phyloP scores from a whole-genome alignment of 306 rosid species.

The Gastrolobium villosum region DNA sequence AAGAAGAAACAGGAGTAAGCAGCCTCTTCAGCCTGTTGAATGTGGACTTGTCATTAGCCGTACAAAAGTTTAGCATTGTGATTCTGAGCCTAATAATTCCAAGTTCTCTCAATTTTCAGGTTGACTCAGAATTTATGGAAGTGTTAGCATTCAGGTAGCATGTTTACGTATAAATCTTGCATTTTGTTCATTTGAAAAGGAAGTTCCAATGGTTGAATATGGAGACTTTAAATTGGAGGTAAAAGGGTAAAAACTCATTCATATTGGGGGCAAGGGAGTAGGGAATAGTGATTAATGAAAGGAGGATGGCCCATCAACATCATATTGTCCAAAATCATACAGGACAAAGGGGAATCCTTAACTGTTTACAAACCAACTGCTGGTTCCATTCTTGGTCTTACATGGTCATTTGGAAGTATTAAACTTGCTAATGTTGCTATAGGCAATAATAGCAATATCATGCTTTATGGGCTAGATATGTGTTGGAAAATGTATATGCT shows the following conservation, averaged over 20 bases:
- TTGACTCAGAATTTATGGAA: conserved; percentile 85
- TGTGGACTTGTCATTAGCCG: conserved; percentile 11
- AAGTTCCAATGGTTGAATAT: conserved; percentile 14
- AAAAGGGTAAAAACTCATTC: conserved; percentile 11
- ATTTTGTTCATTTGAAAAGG: conserved; percentile 1
- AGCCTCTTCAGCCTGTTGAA: conserved; percentile 24
- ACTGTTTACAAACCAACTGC: neutral
- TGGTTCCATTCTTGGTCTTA: conserved; percentile 6
- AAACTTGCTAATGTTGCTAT: conserved; percentile 15
- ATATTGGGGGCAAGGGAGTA: neutral
- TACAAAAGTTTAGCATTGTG: conserved; percentile 19
- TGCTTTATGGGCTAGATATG: neutral
- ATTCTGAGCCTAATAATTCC: conserved; percentile 36
- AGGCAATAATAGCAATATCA: conserved; percentile 1
- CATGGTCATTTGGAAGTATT: neutral
- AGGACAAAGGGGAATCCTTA: neutral
- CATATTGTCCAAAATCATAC: conserved; percentile 2
- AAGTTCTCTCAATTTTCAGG: conserved; percentile 64
- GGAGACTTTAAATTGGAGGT: neutral
- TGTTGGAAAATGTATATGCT: conserved; percentile 31
- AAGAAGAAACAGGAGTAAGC: conserved; percentile 96
- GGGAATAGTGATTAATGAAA: conserved; percentile 1
- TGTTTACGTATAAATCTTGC: conserved; percentile 33
- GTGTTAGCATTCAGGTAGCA: conserved; percentile 81
- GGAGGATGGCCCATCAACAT: neutral